phyloP scores from a whole-genome alignment of 352 stramenopile genomes.

The Globisporangium abappressorium region DNA sequence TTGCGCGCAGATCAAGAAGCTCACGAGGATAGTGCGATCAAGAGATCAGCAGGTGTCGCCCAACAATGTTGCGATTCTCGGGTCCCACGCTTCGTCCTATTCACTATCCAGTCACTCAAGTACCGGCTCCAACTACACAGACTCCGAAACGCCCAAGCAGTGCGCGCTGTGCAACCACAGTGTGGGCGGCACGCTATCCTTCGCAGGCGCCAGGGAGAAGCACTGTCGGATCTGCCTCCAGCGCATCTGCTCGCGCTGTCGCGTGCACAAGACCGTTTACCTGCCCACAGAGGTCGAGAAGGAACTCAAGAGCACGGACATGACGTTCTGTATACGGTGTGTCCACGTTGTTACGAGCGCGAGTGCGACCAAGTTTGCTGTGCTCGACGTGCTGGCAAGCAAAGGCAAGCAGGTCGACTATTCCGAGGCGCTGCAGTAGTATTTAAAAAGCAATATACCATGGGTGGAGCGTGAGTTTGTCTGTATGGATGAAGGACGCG shows the following conservation, averaged over 20 bases:
- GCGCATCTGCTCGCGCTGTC: slow-evolving; percentile 22
- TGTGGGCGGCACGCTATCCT: background rate
- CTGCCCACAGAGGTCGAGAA: slow-evolving; percentile 20
- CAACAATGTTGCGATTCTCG: no score
- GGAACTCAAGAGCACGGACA: slow-evolving; percentile 18
- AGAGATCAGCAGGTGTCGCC: no score
- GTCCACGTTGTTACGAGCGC: slow-evolving; percentile 13
- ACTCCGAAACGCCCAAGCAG: background rate
- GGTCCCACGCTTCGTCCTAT: no score
- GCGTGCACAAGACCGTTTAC: slow-evolving; percentile 22
- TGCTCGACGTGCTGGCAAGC: background rate
- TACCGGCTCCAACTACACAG: no score
- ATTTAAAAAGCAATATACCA: no score
- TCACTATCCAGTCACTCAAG: no score
- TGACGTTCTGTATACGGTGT: slow-evolving; percentile 29
- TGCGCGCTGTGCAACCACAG: background rate
- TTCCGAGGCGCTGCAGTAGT: no score
- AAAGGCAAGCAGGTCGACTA: background rate
- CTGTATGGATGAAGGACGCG: no score
- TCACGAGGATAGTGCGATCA: background rate
- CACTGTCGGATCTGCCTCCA: slow-evolving; percentile 5
- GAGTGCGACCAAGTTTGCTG: slow-evolving; percentile 13
- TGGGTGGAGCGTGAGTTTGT: no score
- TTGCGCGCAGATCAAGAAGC: slow-evolving; percentile 21
- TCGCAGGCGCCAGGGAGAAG: background rate